Conservation (phyloP, 345 rosid genomes). For the Heritiera fomes region DNA sequence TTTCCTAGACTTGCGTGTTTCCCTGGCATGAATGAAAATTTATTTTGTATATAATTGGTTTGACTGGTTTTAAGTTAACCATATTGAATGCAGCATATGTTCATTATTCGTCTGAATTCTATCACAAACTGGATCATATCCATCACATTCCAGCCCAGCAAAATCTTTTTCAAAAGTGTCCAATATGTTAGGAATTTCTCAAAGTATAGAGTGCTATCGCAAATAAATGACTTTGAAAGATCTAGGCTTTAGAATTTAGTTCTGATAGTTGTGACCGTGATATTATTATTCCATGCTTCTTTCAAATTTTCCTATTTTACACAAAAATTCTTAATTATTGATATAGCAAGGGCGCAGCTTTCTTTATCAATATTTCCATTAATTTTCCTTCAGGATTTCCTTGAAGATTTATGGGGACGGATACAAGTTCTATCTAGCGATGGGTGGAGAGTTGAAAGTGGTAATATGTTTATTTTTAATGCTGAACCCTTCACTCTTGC, state of each 20-base stretch:
- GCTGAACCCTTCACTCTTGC: background rate
- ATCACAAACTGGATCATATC: background rate
- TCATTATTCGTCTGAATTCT: background rate
- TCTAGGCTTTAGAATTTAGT: background rate
- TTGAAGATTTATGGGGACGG: constrained; percentile 91
- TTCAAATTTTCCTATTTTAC: background rate
- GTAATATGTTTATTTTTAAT: constrained; percentile 34
- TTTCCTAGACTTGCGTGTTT: background rate
- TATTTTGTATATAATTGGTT: background rate
- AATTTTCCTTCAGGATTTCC: constrained; percentile 65
- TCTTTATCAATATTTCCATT: constrained; percentile 11
- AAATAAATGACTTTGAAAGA: background rate
- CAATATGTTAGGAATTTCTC: background rate
- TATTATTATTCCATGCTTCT: background rate
- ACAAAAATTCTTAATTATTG: background rate
- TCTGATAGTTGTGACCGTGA: background rate
- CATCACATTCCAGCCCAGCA: background rate
- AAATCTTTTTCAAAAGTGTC: background rate
- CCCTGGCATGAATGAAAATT: background rate
- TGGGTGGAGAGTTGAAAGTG: constrained; percentile 97
- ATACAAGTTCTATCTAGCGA: constrained; percentile 66
- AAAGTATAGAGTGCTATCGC: background rate
- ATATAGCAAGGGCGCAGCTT: background rate
- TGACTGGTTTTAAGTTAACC: background rate
- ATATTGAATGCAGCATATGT: background rate